phyloP scores from a whole-genome alignment of 345 rosid species.

The Eucalyptus albens region DNA sequence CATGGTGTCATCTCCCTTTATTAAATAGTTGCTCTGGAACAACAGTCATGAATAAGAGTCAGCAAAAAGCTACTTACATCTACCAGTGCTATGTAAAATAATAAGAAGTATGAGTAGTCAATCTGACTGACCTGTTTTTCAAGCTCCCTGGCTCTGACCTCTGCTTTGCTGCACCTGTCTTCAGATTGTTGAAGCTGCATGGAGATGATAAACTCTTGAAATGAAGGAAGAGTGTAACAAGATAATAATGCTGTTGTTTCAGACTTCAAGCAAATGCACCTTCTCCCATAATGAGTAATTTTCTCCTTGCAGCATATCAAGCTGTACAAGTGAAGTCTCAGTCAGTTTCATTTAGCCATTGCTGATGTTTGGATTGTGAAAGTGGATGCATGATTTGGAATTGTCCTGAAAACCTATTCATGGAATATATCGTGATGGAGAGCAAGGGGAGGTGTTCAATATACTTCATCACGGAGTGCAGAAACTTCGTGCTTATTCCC shows the following conservation, averaged over 20 bases:
- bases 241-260: background rate
- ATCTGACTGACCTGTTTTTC: slow-evolving; percentile 64
- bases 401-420: background rate
- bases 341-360: slow-evolving; percentile 1
- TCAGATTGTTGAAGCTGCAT: slow-evolving; percentile 21
- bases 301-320: slow-evolving; percentile 10
- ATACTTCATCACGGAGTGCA: slow-evolving; percentile 90
- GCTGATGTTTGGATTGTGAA: slow-evolving; percentile 13
- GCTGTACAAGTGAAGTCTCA: slow-evolving; percentile 25
- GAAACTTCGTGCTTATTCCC: slow-evolving; percentile 83
- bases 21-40: background rate
- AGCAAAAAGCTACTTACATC: background rate
- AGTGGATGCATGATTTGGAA: background rate
- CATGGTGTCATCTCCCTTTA: background rate
- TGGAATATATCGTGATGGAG: background rate
- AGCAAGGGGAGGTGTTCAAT: background rate
- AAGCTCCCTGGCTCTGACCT: slow-evolving; percentile 80
- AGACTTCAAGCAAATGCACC: background rate
- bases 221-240: background rate
- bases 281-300: background rate
- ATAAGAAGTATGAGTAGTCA: background rate
- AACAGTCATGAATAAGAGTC: background rate
- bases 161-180: slow-evolving; percentile 70
- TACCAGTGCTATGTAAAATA: background rate
- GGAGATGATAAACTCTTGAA: slow-evolving; percentile 38